Conservation (phyloP, 108 stramenopile genomes). For the Skeletonema marinoi region DNA sequence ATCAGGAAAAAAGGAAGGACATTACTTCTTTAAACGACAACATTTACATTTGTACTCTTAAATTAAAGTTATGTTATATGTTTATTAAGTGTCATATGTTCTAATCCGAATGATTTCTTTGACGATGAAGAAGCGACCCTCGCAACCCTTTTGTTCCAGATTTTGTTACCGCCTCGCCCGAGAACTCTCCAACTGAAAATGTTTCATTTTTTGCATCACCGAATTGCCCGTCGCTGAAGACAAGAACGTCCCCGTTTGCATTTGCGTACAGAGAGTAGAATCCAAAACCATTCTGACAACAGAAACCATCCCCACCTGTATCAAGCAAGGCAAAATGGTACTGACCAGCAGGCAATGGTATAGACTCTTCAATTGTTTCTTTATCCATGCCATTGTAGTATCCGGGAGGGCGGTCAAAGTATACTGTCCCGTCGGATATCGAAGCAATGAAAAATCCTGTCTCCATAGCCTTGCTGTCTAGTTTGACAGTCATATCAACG, state of each 20-base stretch:
- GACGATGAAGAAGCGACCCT: background rate
- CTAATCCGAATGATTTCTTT: background rate
- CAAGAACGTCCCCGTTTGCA: background rate
- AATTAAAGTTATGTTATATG: background rate
- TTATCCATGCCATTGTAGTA: conserved; percentile 7
- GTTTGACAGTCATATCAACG: conserved; percentile 8
- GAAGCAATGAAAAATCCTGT: conserved; percentile 10
- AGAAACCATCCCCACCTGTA: conserved; percentile 14
- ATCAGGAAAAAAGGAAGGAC: background rate
- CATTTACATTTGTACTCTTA: too few species aligned
- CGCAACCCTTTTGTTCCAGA: background rate
- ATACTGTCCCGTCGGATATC: background rate
- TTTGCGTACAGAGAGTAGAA: background rate
- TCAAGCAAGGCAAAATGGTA: conserved; percentile 10
- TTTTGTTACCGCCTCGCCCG: background rate
- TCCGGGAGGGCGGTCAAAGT: conserved; percentile 11
- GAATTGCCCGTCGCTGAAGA: conserved; percentile 10
- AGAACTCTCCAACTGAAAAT: conserved; percentile 14
- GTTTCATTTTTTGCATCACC: conserved; percentile 1
- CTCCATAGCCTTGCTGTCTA: background rate
- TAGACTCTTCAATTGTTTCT: conserved; percentile 8
- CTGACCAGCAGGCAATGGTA: conserved; percentile 3
- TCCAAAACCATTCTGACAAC: conserved; percentile 13
- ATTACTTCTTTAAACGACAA: too few species aligned
- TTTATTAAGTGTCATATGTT: background rate